Percentiles rank a stretch among this genome's conserved stretches.
These are phyloP conservation scores for Alternaria sp. DNA, from an alignment of 2,329 filamentous ascomycete species.

Conservation along the genomic window DNA sequence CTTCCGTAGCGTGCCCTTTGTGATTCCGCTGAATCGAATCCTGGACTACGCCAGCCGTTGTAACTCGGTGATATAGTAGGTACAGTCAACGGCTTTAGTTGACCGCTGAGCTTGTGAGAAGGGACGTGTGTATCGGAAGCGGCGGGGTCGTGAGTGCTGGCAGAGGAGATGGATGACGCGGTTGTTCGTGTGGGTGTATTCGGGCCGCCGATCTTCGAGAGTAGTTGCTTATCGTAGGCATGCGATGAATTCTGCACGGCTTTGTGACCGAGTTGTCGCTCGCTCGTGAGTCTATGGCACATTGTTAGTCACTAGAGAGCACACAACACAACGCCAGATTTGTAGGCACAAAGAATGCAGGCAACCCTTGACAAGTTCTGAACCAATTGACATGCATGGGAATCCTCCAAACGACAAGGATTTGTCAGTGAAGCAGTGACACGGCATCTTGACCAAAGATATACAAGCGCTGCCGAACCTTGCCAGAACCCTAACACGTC, in stretches of 20 bases:
- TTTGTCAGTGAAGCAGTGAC: not conserved
- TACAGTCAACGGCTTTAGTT: slow-evolving; percentile 56
- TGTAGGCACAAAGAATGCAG: slow-evolving; percentile 1
- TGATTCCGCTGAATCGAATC: slow-evolving; percentile 46
- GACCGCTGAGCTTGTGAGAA: slow-evolving; percentile 53
- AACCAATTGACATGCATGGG: not conserved
- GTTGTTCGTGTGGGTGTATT: slow-evolving; percentile 61
- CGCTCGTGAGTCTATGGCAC: slow-evolving; percentile 63
- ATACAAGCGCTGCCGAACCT: not conserved
- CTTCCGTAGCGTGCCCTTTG: slow-evolving; percentile 57
- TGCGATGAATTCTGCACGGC: slow-evolving; percentile 67
- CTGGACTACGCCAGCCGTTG: slow-evolving; percentile 54
- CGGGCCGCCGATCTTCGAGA: slow-evolving; percentile 69
- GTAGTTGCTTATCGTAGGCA: slow-evolving; percentile 68
- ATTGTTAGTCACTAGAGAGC: slow-evolving; percentile 24
- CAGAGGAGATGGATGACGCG: slow-evolving; percentile 40
- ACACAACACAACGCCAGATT: not conserved
- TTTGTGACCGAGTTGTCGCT: slow-evolving; percentile 65
- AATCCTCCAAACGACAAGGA: not conserved
- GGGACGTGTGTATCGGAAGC: slow-evolving; percentile 48
- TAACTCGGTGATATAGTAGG: slow-evolving; percentile 56
- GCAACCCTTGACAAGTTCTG: slow-evolving; percentile 1
- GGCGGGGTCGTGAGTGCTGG: slow-evolving; percentile 45
- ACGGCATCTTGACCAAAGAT: not conserved
- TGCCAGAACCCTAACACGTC: not conserved